Evolutionary conservation across 768 basidiomycete genomes (phyloP).

Genomic region (Amylocystis lapponica): DNA sequence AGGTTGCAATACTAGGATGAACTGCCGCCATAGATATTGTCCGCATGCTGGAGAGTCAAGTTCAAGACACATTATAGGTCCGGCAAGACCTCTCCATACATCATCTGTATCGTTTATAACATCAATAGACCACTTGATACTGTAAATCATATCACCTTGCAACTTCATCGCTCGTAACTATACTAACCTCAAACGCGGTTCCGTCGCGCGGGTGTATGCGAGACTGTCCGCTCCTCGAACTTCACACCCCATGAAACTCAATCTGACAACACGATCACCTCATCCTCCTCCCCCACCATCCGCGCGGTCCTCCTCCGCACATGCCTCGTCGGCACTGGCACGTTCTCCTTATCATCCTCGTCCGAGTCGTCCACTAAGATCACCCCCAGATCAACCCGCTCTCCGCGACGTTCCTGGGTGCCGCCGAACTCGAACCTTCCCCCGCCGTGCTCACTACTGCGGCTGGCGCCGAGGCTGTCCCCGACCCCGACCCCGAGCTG

Average conservation of each 20-base stretch:
- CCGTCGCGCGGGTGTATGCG: not conserved
- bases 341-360: constrained; percentile 58
- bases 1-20: constrained; percentile 33
- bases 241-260: constrained; percentile 17
- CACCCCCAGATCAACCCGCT: constrained; percentile 15
- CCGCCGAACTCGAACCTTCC: not conserved
- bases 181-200: too few relatives aligned
- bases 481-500: not conserved
- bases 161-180: too few relatives aligned
- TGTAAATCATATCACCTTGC: too few relatives aligned
- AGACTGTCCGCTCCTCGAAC: not conserved
- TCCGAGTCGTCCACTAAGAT: constrained; percentile 44
- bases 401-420: not conserved
- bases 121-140: too few relatives aligned
- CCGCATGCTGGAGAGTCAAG: not conserved
- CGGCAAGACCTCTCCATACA: too few relatives aligned
- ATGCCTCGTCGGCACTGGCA: constrained; percentile 44
- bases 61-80: not conserved
- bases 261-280: constrained; percentile 57
- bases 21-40: not conserved
- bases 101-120: too few relatives aligned
- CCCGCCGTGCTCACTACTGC: not conserved
- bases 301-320: constrained; percentile 37
- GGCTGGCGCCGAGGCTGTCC: not conserved
- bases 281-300: constrained; percentile 19